These are phyloP conservation scores for Trypanosomatidae sp. DNA, from an alignment of 208 protist genomes.

Conservation along the genomic window DNA sequence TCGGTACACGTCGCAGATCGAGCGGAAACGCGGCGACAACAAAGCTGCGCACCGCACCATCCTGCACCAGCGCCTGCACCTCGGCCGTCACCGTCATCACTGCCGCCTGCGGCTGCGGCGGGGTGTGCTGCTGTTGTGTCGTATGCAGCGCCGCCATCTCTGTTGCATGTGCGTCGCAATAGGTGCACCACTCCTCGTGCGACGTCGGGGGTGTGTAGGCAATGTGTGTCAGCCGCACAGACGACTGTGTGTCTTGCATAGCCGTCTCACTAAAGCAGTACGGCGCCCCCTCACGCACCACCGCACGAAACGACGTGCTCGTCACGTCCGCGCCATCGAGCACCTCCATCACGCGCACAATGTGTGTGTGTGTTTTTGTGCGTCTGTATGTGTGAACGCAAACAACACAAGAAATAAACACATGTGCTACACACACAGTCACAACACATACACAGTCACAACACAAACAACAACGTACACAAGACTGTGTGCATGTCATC, in stretches of 20 bases:
- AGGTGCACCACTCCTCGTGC: constrained; percentile 13
- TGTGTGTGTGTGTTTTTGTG: neutral
- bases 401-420: constrained; percentile 1
- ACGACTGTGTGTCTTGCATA: constrained; percentile 33
- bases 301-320: constrained; percentile 41
- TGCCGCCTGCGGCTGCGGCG: neutral
- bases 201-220: constrained; percentile 53
- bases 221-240: constrained; percentile 58
- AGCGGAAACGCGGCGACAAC: constrained; percentile 44
- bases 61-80: constrained; percentile 25
- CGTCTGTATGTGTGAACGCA: neutral
- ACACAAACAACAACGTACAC: neutral
- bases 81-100: constrained; percentile 25
- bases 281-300: constrained; percentile 40
- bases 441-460: neutral
- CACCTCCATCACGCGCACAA: neutral
- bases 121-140: too few relatives aligned
- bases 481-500: neutral
- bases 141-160: neutral
- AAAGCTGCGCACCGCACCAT: constrained; percentile 26
- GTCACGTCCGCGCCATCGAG: constrained; percentile 6
- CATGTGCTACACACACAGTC: neutral
- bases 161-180: constrained; percentile 7
- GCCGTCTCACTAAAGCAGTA: too few relatives aligned
- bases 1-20: constrained; percentile 7